phyloP scores from a whole-genome alignment of 1,284 basidiomycete genomes.

The Heliocybe sulcata region DNA sequence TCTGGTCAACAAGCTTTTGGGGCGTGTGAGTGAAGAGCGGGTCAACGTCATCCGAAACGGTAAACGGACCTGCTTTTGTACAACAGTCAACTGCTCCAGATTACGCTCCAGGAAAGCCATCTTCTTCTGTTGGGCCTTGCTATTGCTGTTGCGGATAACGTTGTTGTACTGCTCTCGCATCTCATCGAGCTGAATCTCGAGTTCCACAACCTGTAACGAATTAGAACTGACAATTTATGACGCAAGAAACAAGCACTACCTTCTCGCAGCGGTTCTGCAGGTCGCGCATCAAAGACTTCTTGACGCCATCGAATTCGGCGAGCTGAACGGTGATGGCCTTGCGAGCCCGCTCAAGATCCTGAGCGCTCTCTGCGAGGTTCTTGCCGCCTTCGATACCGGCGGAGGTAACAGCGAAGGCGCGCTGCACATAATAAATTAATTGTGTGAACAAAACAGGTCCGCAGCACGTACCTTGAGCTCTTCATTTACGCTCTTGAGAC shows the following conservation, averaged over 20 bases:
- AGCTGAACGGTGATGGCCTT: constrained; percentile 97
- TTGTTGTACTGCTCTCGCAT: constrained; percentile 99
- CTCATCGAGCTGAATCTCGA: constrained; percentile 98
- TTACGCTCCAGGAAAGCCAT: constrained; percentile 99
- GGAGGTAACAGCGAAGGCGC: constrained; percentile 93
- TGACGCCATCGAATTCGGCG: constrained; percentile 97
- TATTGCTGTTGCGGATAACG: constrained; percentile 95
- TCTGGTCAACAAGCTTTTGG: constrained; percentile 92
- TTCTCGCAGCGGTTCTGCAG: constrained; percentile 99
- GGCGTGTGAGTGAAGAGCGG: neutral
- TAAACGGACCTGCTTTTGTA: constrained; percentile 85
- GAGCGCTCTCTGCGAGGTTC: constrained; percentile 92
- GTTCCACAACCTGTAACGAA: constrained; percentile 81
- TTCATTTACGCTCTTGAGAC: constrained; percentile 94
- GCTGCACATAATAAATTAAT: constrained; percentile 38
- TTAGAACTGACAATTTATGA: neutral
- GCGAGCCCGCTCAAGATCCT: constrained; percentile 94
- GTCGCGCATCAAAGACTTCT: constrained; percentile 98
- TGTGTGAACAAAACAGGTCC: constrained; percentile 8
- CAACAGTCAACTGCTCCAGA: constrained; percentile 89
- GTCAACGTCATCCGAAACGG: neutral
- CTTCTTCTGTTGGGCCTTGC: constrained; percentile 98
- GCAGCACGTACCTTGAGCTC: constrained; percentile 79
- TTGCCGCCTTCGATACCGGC: constrained; percentile 95
- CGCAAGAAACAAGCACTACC: constrained; percentile 37